Conservation (phyloP, 164 flowering plant genomes). For the Dillenia turbinata region DNA sequence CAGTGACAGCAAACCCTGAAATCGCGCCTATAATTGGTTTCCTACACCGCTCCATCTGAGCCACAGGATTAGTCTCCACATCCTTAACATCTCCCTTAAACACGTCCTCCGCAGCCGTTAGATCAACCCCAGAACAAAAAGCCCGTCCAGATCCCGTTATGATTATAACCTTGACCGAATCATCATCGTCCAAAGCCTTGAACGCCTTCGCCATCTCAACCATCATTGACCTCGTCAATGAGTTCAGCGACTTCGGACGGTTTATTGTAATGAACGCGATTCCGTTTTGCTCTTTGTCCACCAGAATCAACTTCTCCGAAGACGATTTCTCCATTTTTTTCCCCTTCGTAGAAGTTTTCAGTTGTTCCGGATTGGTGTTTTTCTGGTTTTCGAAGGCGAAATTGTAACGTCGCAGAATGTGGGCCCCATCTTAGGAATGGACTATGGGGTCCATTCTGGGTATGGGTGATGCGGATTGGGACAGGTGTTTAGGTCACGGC, state of each 20-base stretch:
- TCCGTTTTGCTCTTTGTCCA: conserved; percentile 45
- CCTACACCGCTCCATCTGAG: conserved; percentile 79
- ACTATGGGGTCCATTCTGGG: too few relatives aligned
- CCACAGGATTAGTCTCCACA: conserved; percentile 61
- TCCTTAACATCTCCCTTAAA: conserved; percentile 91
- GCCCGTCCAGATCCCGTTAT: conserved; percentile 76
- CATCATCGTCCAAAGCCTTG: conserved; percentile 54
- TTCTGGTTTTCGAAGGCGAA: too few relatives aligned
- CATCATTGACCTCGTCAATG: conserved; percentile 71
- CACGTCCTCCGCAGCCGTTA: conserved; percentile 86
- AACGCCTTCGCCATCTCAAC: conserved; percentile 55
- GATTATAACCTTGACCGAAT: conserved; percentile 61
- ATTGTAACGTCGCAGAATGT: too few relatives aligned
- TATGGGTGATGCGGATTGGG: too few relatives aligned
- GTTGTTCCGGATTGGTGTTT: too few relatives aligned
- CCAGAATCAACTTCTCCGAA: conserved; percentile 45
- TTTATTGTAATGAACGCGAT: conserved; percentile 68
- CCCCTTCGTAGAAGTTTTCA: too few relatives aligned
- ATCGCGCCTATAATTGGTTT: conserved; percentile 89
- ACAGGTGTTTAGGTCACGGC: too few relatives aligned
- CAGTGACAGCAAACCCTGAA: conserved; percentile 84
- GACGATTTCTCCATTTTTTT: conserved; percentile 19
- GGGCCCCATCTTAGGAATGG: too few relatives aligned
- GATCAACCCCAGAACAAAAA: conserved; percentile 87
- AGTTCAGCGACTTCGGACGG: conserved; percentile 79